These are phyloP conservation scores for Lojkania enalia DNA, from an alignment of 2,329 filamentous ascomycete species.

Conservation along the genomic window DNA sequence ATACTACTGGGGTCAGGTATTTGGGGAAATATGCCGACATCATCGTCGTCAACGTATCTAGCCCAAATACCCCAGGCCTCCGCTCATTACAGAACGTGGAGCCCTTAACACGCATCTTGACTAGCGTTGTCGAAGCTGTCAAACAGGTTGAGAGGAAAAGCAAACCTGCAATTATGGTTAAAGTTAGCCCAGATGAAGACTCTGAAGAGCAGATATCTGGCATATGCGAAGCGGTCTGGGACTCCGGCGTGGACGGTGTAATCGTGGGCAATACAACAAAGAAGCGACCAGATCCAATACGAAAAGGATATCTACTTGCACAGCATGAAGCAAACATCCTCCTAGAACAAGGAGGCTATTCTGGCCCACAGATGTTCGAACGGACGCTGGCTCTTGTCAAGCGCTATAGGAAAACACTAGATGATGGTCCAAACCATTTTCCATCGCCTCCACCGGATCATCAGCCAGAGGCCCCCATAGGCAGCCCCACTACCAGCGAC, in stretches of 20 bases:
- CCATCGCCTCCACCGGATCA: conserved; percentile 7
- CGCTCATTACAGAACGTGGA: conserved; percentile 83
- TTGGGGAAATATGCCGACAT: conserved; percentile 90
- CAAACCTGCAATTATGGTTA: conserved; percentile 90
- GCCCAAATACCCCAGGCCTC: conserved; percentile 91
- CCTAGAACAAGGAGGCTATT: conserved; percentile 82
- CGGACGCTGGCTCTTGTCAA: conserved; percentile 77
- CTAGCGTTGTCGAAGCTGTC: conserved; percentile 80
- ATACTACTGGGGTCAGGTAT: conserved; percentile 84
- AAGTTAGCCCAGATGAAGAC: conserved; percentile 95
- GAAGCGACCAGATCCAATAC: conserved; percentile 70
- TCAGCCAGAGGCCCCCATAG: conserved; percentile 12
- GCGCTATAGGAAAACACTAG: conserved; percentile 66
- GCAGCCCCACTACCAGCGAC: conserved; percentile 16
- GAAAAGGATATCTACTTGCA: conserved; percentile 67
- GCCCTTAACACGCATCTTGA: conserved; percentile 78
- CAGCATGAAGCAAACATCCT: conserved; percentile 68
- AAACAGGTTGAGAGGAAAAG: conserved; percentile 67
- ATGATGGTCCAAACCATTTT: conserved; percentile 46
- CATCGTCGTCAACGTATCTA: conserved; percentile 96
- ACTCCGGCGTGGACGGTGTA: conserved; percentile 85
- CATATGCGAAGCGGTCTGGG: conserved; percentile 67
- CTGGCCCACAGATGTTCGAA: conserved; percentile 85
- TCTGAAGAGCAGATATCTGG: conserved; percentile 80
- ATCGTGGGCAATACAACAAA: conserved; percentile 98